Evolutionary conservation across 805 yeast genomes (phyloP).

Genomic region (Candida sithepensis): DNA sequence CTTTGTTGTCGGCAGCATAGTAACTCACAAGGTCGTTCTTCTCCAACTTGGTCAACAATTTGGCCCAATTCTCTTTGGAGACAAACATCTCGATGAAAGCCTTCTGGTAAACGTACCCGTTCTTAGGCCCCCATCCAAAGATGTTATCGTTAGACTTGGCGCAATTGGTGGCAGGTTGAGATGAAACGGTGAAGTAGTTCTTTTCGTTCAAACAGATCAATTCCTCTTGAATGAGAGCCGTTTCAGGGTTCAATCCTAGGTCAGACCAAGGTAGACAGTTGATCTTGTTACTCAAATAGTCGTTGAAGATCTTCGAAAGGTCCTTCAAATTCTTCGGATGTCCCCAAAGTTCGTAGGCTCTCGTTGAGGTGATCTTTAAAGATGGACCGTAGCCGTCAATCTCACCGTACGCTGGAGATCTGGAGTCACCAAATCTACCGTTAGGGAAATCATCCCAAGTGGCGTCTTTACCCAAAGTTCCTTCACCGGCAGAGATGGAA

Average conservation of each 20-base stretch:
- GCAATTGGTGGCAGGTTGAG: conserved; percentile 93
- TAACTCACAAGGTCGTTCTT: conserved; percentile 57
- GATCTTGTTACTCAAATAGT: conserved; percentile 70
- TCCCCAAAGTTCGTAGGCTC: conserved; percentile 79
- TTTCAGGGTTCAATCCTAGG: conserved; percentile 79
- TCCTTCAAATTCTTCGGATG: conserved; percentile 59
- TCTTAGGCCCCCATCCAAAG: conserved; percentile 96
- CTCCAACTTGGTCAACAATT: conserved; percentile 50
- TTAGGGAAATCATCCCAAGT: conserved; percentile 98
- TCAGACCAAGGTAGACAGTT: conserved; percentile 92
- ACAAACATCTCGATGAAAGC: conserved; percentile 89
- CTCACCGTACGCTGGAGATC: conserved; percentile 97
- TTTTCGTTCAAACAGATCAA: conserved; percentile 70
- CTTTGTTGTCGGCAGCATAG: conserved; percentile 65
- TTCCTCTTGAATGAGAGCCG: conserved; percentile 89
- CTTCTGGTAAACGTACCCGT: conserved; percentile 88
- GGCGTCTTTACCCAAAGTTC: conserved; percentile 81
- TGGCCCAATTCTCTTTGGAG: conserved; percentile 67
- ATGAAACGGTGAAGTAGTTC: conserved; percentile 83
- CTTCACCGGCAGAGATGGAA: conserved; percentile 81
- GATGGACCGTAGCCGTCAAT: conserved; percentile 96
- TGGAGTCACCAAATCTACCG: conserved; percentile 92
- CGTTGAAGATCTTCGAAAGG: conserved; percentile 61
- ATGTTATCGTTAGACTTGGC: conserved; percentile 75
- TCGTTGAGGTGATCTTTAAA: conserved; percentile 65